Conservation (phyloP, 768 basidiomycete genomes). For the Serpula lacrymans region DNA sequence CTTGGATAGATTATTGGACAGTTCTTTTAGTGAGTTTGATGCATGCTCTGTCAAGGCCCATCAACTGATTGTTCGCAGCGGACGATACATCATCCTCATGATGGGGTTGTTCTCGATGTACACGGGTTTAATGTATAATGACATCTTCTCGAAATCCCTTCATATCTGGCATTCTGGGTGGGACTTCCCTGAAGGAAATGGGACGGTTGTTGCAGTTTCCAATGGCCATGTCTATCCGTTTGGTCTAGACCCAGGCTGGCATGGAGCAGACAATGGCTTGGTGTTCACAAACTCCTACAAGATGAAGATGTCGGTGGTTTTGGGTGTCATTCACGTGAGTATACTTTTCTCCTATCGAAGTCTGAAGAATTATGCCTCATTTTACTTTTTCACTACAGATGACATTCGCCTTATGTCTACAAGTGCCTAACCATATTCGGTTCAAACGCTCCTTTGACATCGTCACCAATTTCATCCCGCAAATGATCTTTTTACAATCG, state of each 20-base stretch:
- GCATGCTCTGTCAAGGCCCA: conserved; percentile 7
- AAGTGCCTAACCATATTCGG: conserved; percentile 91
- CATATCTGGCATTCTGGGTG: conserved; percentile 88
- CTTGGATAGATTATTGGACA: conserved; percentile 66
- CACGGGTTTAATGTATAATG: conserved; percentile 98
- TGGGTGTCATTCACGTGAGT: conserved; percentile 94
- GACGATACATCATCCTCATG: conserved; percentile 96
- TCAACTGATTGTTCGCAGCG: conserved; percentile 48
- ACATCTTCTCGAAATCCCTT: conserved; percentile 93
- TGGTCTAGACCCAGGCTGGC: conserved; percentile 94
- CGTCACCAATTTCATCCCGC: conserved; percentile 94
- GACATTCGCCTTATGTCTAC: conserved; percentile 96
- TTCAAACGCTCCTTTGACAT: conserved; percentile 88
- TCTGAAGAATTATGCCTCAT: not conserved
- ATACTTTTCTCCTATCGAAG: conserved; percentile 2
- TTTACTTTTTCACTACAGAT: conserved; percentile 54
- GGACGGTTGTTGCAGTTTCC: conserved; percentile 45
- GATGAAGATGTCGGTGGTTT: conserved; percentile 99
- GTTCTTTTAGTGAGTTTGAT: conserved; percentile 82
- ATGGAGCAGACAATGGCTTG: conserved; percentile 84
- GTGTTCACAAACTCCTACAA: conserved; percentile 99
- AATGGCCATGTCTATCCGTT: conserved; percentile 84
- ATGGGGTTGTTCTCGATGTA: conserved; percentile 98
- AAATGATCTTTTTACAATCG: conserved; percentile 95
- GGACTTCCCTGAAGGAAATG: conserved; percentile 56